Evolutionary conservation across 1,284 basidiomycete species (phyloP), one percentile per base, ranked within the genome.

Genomic region (Moniliophthora roreri): DNA sequence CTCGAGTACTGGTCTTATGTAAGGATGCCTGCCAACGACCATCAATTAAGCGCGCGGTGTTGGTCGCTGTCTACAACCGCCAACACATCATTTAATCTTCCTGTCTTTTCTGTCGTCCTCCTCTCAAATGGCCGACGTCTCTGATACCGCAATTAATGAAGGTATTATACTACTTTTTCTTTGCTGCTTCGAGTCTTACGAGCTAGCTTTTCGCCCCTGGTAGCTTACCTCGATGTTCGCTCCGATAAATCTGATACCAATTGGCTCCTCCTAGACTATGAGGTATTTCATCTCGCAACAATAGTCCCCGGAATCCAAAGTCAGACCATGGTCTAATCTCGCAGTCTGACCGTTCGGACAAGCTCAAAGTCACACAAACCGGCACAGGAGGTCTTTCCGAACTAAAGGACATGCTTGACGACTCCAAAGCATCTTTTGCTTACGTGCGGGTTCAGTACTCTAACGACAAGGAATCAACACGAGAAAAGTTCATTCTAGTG

Each of bases 401-500:
- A 72, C 81, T 95, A 58, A 78, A 82, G 50, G 82, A 89, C n/a
- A 72, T 77, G 47, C 76, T 95, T 24, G 79, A 90, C 62, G 87
- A 91, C 45, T 71, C 77, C 53, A 87, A 83, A 65, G 93, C 90
- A 18, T 91, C 87, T 40, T 95, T 81, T 66, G 93, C 82, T 44
- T 95, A 95, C 68, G 89, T 76, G 46, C 87, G 91, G 62, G 82
- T 96, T 58, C 79, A 82, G 60, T 95, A 91, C 69, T 80, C 89
- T 51, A 95, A 94, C 65, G 92, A 91, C 74, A 89, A 87, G 75
- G 89, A 91, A 74, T 87, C 85, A 44, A 85, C 79, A 70, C 82
- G 93, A 58, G 89, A 94, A 77, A 95, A 95, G 77, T 95, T 95
- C 73, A 82, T 92, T 60, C 79, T 95, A 63, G 81, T 95, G 69